Base-by-base conservation (phyloP, 257 asterid species). In the Lithospermum erythrorhizon region DNA sequence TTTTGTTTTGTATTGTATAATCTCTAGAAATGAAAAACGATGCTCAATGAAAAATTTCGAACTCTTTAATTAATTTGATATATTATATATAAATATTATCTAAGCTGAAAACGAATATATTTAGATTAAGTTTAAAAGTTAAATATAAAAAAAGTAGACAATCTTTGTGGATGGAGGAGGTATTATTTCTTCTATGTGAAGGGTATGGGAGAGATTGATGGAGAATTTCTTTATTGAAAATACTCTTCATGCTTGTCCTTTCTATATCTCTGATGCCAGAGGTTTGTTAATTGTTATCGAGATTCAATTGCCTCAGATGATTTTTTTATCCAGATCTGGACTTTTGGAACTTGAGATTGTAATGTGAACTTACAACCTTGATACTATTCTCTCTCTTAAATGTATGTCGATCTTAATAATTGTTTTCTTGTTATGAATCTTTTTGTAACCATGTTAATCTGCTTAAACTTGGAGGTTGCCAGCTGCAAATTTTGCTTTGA, bases 351-450 rank as follows among this genome's bases (percentile, higher is more conserved):
- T 80, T 79, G 98, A 93, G 80, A 89, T 93, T 70, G 95, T 76
- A 70, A 88, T 94, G 97, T 25, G 98, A 97, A 69, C 80, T 93
- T 64, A 96, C 89, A n/a, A 53, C 98, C 98, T 67, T 97, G 98
- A 88, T 61, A 32, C 45, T 52, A 30, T 54, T 53, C 35, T 57
- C 61, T 35, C 18, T 15, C 23, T 55, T 61, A 18, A 35, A 5
- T 37, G 54, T 47, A 10, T 62, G 29, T 14, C 57, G 25, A 48
- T 32, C 30, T 19, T 73, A 4, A n/a, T 20, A 18, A 47, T 30
- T 32, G 35, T 16, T 0, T n/a, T 25, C 57, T 49, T 24, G 27
- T 18, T 27, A 20, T 58, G 21, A 53, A 45, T 32, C 6, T 22
- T 8, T 23, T 7, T 35, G 18, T 41, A 6, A 55, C 14, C 32